These are phyloP conservation scores for Asparagopsis taxiformis DNA, from an alignment of 31 red algal species.

Conservation along the genomic window DNA sequence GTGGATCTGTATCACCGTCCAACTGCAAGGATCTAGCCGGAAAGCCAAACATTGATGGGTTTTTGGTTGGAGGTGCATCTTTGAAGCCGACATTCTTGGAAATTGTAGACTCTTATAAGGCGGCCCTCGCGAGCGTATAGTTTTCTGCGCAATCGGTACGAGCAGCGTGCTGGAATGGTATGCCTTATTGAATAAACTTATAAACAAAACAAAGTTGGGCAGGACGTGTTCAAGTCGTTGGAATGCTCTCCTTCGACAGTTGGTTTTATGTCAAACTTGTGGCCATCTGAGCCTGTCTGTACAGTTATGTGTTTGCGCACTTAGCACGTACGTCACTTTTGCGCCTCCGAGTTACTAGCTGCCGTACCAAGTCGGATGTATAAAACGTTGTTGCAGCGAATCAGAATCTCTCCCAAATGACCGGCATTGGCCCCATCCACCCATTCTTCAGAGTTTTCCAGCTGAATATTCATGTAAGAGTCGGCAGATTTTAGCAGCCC, in stretches of 20 bases:
- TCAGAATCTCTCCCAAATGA: constrained; percentile 91
- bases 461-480: constrained; percentile 94
- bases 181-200: too few relatives aligned
- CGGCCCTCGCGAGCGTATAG: constrained; percentile 30
- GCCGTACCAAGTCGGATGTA: constrained; percentile 81
- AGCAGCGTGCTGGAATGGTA: too few relatives aligned
- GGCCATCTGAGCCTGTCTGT: too few relatives aligned
- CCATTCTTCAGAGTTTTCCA: constrained; percentile 89
- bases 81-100: constrained; percentile 83
- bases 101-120: constrained; percentile 89
- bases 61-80: constrained; percentile 88
- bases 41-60: constrained; percentile 88
- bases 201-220: too few relatives aligned
- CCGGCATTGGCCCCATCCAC: constrained; percentile 80
- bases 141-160: too few relatives aligned
- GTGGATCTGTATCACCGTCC: constrained; percentile 68
- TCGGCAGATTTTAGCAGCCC: constrained; percentile 84
- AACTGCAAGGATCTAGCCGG: constrained; percentile 81
- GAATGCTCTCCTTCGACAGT: too few relatives aligned
- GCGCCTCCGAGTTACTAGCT: constrained; percentile 5
- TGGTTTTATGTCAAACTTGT: too few relatives aligned
- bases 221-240: too few relatives aligned
- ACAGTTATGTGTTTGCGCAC: too few relatives aligned
- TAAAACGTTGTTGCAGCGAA: constrained; percentile 98
- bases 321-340: too few relatives aligned